These are phyloP conservation scores for Trifolium fragiferum DNA, from an alignment of 306 rosid species.

Conservation along the genomic window DNA sequence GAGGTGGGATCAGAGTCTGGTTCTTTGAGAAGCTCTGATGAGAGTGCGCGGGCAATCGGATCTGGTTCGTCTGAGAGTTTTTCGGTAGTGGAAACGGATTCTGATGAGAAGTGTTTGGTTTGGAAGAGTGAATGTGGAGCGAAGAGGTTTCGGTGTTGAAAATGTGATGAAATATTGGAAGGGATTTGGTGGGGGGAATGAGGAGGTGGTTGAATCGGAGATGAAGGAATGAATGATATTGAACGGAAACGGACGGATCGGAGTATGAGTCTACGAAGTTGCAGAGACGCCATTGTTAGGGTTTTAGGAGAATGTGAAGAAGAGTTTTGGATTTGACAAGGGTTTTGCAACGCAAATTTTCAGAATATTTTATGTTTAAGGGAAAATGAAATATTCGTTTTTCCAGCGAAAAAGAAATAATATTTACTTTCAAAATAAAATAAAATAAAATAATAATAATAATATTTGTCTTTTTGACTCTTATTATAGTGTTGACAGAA, in stretches of 20 bases:
- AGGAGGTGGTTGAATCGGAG: slow-evolving; percentile 9
- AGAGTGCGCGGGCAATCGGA: slow-evolving; percentile 57
- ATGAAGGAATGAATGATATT: slow-evolving; percentile 32
- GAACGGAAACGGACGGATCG: slow-evolving; percentile 49
- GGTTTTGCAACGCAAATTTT: too few species aligned
- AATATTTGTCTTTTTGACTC: too few species aligned
- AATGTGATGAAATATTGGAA: slow-evolving; percentile 39
- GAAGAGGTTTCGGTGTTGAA: slow-evolving; percentile 35
- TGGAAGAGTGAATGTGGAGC: slow-evolving; percentile 36
- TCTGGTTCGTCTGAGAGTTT: slow-evolving; percentile 36
- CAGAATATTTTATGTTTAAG: too few species aligned
- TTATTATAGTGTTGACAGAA: too few species aligned
- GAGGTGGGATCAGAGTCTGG: slow-evolving; percentile 55
- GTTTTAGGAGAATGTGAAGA: slow-evolving; percentile 29
- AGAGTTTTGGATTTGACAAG: too few species aligned
- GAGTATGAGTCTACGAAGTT: slow-evolving; percentile 59
- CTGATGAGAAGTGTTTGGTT: slow-evolving; percentile 48
- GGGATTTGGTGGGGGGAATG: slow-evolving; percentile 26
- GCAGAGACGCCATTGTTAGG: slow-evolving; percentile 62
- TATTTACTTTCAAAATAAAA: too few species aligned
- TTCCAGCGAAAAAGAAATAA: too few species aligned
- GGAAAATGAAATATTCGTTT: too few species aligned
- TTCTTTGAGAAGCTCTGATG: slow-evolving; percentile 64
- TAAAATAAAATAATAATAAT: too few species aligned
- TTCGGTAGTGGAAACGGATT: slow-evolving; percentile 13